Percentiles rank a stretch among this genome's conserved stretches.
Evolutionary conservation across 2,329 filamentous ascomycete genomes (phyloP).

Genomic region (Aspergillus persii): DNA sequence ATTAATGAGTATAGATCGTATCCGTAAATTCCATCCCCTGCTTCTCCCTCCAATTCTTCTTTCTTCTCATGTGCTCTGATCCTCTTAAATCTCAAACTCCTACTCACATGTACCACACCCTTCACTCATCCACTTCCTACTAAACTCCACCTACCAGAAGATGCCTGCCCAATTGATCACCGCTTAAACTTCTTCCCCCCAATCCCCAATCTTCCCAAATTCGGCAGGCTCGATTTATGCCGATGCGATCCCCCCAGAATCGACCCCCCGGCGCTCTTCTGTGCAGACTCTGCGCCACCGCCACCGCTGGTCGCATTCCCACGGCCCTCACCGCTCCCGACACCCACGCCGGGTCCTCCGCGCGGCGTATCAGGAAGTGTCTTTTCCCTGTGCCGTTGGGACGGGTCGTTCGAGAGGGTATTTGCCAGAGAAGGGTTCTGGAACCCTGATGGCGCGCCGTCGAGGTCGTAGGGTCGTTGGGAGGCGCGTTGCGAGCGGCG

Average conservation of each 20-base stretch:
- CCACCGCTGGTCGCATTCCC: constrained; percentile 18
- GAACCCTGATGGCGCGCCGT: constrained; percentile 51
- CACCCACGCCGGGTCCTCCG: constrained; percentile 24
- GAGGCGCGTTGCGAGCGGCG: constrained; percentile 64
- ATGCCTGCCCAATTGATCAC: constrained; percentile 18
- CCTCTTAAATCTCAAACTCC: too few relatives aligned
- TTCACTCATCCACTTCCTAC: too few relatives aligned
- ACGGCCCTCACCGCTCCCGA: constrained; percentile 35
- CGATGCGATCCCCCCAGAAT: constrained; percentile 50
- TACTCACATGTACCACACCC: too few relatives aligned
- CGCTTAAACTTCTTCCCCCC: constrained; percentile 58
- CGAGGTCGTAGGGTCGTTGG: constrained; percentile 47
- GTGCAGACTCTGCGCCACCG: constrained; percentile 28
- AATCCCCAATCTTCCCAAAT: constrained; percentile 70
- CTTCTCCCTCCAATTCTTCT: too few relatives aligned
- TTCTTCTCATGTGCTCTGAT: too few relatives aligned
- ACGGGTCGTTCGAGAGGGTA: constrained; percentile 30
- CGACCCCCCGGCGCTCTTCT: constrained; percentile 22
- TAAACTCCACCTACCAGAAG: too few relatives aligned
- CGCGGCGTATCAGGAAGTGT: constrained; percentile 34
- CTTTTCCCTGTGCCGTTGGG: constrained; percentile 25
- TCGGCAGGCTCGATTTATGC: constrained; percentile 62
- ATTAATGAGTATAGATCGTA: background rate
- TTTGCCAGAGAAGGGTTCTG: constrained; percentile 31
- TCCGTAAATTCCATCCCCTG: too few relatives aligned